These are phyloP conservation scores for Clonostachys chloroleuca DNA, from an alignment of 2,329 filamentous ascomycete species.

Conservation along the genomic window DNA sequence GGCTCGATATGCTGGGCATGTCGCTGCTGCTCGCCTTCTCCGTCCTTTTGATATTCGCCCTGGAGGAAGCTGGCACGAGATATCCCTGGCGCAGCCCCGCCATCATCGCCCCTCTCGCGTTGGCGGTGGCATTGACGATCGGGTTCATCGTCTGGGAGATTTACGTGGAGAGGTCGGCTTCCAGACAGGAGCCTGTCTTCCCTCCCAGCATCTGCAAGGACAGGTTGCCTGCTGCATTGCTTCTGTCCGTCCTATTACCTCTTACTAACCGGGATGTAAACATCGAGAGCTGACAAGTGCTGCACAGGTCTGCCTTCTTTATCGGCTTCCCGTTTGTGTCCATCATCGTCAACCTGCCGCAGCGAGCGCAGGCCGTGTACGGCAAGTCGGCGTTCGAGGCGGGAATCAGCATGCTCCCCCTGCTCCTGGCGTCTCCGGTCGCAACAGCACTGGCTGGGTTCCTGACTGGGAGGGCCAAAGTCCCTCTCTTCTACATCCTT, in stretches of 20 bases:
- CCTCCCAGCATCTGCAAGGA: conserved; percentile 22
- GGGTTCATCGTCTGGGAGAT: neutral
- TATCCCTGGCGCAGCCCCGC: too few relatives aligned
- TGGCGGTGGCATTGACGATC: too few relatives aligned
- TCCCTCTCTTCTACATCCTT: too few relatives aligned
- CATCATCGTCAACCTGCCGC: conserved; percentile 25
- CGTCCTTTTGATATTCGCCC: too few relatives aligned
- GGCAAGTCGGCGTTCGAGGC: conserved; percentile 18
- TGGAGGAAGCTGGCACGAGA: too few relatives aligned
- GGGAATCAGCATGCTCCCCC: conserved; percentile 22
- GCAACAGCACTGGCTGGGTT: too few relatives aligned
- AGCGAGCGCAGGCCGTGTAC: conserved; percentile 25
- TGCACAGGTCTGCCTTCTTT: too few relatives aligned
- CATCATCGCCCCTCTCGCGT: too few relatives aligned
- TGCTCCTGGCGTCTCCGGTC: conserved; percentile 3
- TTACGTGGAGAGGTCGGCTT: conserved; percentile 6
- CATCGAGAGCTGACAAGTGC: too few relatives aligned
- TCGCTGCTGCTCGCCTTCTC: too few relatives aligned
- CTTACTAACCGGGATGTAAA: neutral
- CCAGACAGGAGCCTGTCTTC: conserved; percentile 24
- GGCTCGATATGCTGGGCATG: too few relatives aligned
- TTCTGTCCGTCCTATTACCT: conserved; percentile 23
- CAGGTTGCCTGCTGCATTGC: conserved; percentile 19
- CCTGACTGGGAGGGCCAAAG: too few relatives aligned
- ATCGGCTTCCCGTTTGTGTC: conserved; percentile 21